Evolutionary conservation across 2,329 filamentous ascomycete genomes (phyloP).

Genomic region (Macroventuria anomochaeta): DNA sequence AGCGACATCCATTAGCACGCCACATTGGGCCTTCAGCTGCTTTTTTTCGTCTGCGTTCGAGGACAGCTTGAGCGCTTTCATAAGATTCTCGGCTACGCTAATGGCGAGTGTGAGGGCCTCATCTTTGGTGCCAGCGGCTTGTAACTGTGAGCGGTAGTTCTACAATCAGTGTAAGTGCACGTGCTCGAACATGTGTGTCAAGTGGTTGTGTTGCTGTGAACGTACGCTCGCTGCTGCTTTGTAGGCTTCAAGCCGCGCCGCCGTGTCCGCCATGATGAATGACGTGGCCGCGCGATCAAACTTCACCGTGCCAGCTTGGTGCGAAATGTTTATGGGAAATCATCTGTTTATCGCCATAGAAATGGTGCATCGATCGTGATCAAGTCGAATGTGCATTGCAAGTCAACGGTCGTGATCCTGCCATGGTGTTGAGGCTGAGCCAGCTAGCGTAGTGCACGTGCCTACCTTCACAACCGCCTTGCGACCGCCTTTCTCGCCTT

Average conservation of each 20-base stretch:
- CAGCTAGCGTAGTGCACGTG: conserved; percentile 29
- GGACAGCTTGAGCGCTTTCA: conserved; percentile 73
- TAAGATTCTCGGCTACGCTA: conserved; percentile 78
- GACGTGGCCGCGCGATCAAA: not conserved
- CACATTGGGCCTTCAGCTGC: conserved; percentile 71
- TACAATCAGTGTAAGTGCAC: conserved; percentile 29
- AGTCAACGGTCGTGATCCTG: conserved; percentile 19
- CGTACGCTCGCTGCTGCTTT: conserved; percentile 46
- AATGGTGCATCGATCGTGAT: conserved; percentile 9
- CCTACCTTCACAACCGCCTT: conserved; percentile 8
- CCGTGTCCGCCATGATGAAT: conserved; percentile 37
- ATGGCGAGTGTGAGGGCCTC: conserved; percentile 79
- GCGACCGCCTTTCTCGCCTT: not conserved
- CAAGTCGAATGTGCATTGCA: conserved; percentile 3
- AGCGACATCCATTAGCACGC: conserved; percentile 72
- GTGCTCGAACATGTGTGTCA: not conserved
- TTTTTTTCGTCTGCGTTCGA: conserved; percentile 67
- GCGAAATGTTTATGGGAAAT: not conserved
- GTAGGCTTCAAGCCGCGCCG: conserved; percentile 33
- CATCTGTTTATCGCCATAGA: conserved; percentile 11
- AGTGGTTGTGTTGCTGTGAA: conserved; percentile 15
- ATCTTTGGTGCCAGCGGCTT: conserved; percentile 59
- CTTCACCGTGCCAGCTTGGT: not conserved
- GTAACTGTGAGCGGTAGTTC: conserved; percentile 53
- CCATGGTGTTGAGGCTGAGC: conserved; percentile 31